A percentile compares a stretch with the other conserved stretches of the same genome.
These are phyloP conservation scores for Ceratocystis alfenasii DNA, from an alignment of 2,329 filamentous ascomycete species.

Conservation along the genomic window DNA sequence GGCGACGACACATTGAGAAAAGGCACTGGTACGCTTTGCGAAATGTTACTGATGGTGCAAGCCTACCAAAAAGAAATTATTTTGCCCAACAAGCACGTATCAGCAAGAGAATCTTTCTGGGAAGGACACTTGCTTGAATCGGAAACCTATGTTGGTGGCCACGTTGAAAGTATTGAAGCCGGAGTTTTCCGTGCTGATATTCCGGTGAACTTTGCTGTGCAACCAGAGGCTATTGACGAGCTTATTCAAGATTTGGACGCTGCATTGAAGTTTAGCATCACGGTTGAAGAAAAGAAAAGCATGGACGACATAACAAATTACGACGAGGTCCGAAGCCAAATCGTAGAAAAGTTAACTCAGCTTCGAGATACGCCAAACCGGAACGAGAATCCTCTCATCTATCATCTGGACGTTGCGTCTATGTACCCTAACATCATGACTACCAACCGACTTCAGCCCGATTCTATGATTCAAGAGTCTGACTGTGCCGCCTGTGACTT, in stretches of 20 bases:
- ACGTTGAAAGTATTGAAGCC: slow-evolving; percentile 98
- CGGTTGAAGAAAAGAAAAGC: slow-evolving; percentile 71
- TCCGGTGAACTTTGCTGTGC: slow-evolving; percentile 85
- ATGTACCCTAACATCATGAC: slow-evolving; percentile 99
- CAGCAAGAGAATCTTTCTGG: slow-evolving; percentile 87
- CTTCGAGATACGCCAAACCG: slow-evolving; percentile 76
- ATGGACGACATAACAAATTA: slow-evolving; percentile 71
- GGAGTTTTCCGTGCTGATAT: slow-evolving; percentile 95
- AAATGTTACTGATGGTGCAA: slow-evolving; percentile 99
- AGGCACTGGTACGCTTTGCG: slow-evolving; percentile 94
- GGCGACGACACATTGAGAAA: slow-evolving; percentile 89
- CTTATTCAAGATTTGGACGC: slow-evolving; percentile 75
- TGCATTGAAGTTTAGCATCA: slow-evolving; percentile 77
- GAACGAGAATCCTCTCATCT: slow-evolving; percentile 78
- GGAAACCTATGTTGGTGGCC: slow-evolving; percentile 94
- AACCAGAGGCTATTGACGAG: slow-evolving; percentile 79
- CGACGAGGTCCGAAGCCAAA: slow-evolving; percentile 73
- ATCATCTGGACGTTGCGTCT: slow-evolving; percentile 94
- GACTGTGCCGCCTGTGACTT: slow-evolving; percentile 97
- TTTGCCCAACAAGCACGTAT: slow-evolving; percentile 88
- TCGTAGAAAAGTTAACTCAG: slow-evolving; percentile 54
- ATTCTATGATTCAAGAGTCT: slow-evolving; percentile 97
- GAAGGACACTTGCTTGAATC: slow-evolving; percentile 93
- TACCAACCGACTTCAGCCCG: slow-evolving; percentile 89
- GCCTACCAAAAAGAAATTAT: slow-evolving; percentile 87